Base-by-base conservation (phyloP, 148 eudicot genomes). In the Camellia lanceoleosa region DNA sequence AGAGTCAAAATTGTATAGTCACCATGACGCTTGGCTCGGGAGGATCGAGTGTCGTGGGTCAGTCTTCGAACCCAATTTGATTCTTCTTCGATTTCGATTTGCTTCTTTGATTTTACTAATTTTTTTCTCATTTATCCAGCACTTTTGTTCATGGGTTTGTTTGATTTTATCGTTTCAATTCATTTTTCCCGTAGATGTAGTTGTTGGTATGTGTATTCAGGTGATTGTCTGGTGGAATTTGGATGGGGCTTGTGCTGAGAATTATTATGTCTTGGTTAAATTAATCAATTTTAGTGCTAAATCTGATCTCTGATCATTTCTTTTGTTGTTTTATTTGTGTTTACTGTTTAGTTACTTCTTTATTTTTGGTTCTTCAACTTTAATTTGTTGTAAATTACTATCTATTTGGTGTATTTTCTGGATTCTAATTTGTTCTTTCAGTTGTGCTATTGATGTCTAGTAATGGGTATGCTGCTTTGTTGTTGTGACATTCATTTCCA, bases 11-110 rank as follows among this genome's bases (percentile, higher is more conserved):
- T 30, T 30, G 38, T 30, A 30, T 30, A 30, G 38, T 30, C 38
- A 30, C 38, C 38, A 30, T 30, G 38, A 30, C 38, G 38, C 38
- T 30, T 30, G 38, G 38, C 38, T 30, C 38, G 38, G 38, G 71
- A 42, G 71, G 71, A 68, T 68, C 71, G 71, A 68, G 71, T 44
- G 71, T 68, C 47, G 71, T 68, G 51, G 71, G 71, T 68, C 51
- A 68, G 71, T 42, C 15, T 44, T 43, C 71, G 19, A 68, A 68
- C 19, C 20, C 38, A 30, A 30, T 30, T 30, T 49, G 14, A 2
- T 55, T 12, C 14, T 55, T 12, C 58, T 51, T 71, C 43, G 59
- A 52, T 71, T 52, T 5, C 23, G 58, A 30, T 30, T 30, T 19
- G 54, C 9, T 51, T 23, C 1, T 12, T 71, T 54, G 42, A 51